Percentiles rank a stretch among this genome's conserved stretches.
Conservation (phyloP, 768 basidiomycete genomes). For the Termitomyces heimii region DNA sequence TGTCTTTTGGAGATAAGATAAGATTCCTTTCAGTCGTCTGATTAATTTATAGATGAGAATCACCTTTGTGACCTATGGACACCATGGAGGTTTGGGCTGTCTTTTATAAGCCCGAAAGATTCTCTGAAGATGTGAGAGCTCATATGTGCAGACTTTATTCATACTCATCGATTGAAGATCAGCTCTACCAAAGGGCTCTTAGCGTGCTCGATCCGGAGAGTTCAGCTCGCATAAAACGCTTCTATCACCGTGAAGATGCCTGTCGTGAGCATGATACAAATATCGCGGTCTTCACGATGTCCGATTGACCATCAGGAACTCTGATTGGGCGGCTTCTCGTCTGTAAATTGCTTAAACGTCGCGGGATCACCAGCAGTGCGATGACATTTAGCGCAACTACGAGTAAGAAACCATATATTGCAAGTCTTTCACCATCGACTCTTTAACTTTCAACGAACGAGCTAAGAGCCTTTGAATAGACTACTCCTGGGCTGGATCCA, state of each 20-base stretch:
- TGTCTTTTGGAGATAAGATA: conserved; percentile 11
- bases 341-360: conserved; percentile 54
- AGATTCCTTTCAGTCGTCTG: not conserved
- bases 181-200: conserved; percentile 65
- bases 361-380: conserved; percentile 39
- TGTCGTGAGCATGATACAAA: conserved; percentile 47
- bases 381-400: conserved; percentile 54
- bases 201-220: conserved; percentile 52
- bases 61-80: not conserved
- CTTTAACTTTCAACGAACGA: not conserved
- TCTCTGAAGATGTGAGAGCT: conserved; percentile 34
- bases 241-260: conserved; percentile 68
- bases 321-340: conserved; percentile 74
- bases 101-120: conserved; percentile 31
- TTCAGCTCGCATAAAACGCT: conserved; percentile 52
- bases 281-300: not conserved
- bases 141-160: not conserved
- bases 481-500: conserved; percentile 36
- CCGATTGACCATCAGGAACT: conserved; percentile 44
- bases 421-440: conserved; percentile 25
- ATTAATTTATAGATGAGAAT: no score
- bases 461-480: conserved; percentile 24
- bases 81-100: conserved; percentile 41
- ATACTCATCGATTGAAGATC: conserved; percentile 1
- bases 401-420: conserved; percentile 75